A percentile compares a stretch with the other conserved stretches of the same genome.
Evolutionary conservation across 1,284 basidiomycete species (phyloP).

Genomic region (Pseudozyma sp.): DNA sequence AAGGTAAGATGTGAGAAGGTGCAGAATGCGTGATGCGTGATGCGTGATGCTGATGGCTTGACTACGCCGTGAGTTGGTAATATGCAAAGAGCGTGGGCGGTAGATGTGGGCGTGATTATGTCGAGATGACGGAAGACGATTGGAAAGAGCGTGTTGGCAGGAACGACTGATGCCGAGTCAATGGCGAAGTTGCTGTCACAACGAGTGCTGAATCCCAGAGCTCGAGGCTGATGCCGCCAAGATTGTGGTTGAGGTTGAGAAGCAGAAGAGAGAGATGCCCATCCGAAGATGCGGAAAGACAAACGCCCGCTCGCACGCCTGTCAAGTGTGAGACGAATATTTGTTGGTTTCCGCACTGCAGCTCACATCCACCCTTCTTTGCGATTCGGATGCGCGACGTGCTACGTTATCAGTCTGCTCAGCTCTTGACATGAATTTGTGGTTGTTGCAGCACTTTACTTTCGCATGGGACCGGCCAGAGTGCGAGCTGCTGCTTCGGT

Average conservation of each 20-base stretch:
- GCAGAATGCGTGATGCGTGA: neutral
- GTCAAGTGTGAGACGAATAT: neutral
- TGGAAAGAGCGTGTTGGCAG: neutral
- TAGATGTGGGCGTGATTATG: neutral
- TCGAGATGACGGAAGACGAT: no score
- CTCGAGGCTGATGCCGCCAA: constrained; percentile 1
- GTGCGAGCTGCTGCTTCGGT: neutral
- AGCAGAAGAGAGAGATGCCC: neutral
- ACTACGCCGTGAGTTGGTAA: neutral
- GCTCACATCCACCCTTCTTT: neutral
- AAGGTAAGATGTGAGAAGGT: neutral
- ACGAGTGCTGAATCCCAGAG: neutral
- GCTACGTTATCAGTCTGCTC: neutral
- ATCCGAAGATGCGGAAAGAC: neutral
- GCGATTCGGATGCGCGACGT: constrained; percentile 22
- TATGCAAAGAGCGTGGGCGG: neutral
- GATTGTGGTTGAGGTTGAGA: neutral
- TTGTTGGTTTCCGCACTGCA: constrained; percentile 1
- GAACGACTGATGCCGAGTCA: neutral
- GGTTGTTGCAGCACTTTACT: no score
- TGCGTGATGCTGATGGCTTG: neutral
- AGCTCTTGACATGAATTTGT: neutral
- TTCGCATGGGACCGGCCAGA: no score
- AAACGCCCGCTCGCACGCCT: neutral
- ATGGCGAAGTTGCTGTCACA: neutral